Percentiles rank a stretch among this genome's conserved stretches.
Conservation (phyloP, 257 asterid genomes). For the Echium plantagineum region DNA sequence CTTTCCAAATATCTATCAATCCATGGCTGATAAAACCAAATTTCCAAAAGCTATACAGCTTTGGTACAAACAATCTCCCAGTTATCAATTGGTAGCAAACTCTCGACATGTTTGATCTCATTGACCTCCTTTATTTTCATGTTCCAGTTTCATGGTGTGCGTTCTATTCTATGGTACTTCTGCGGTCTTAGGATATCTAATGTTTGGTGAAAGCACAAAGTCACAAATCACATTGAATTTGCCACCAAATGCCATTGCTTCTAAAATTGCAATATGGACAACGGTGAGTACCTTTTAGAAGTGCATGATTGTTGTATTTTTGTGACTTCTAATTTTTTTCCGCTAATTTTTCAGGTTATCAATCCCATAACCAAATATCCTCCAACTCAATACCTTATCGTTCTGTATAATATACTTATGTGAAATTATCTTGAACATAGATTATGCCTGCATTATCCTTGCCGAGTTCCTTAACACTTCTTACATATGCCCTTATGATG, state of each 20-base stretch:
- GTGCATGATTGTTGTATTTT: neutral
- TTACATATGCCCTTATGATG: conserved; percentile 63
- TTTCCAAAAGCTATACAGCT: conserved; percentile 46
- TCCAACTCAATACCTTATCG: conserved; percentile 7
- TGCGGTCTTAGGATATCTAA: conserved; percentile 60
- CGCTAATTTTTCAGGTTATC: conserved; percentile 47
- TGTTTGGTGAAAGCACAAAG: conserved; percentile 60
- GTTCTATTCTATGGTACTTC: conserved; percentile 54
- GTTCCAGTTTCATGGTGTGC: conserved; percentile 55
- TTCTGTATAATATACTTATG: neutral
- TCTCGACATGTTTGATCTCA: neutral
- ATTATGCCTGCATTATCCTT: neutral
- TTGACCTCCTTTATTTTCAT: conserved; percentile 4
- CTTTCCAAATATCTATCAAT: conserved; percentile 83
- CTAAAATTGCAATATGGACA: conserved; percentile 73
- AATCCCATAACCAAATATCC: conserved; percentile 88
- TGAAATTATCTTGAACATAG: too few relatives aligned
- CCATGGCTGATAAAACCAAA: conserved; percentile 82
- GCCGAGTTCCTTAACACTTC: conserved; percentile 37
- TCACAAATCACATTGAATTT: conserved; percentile 75
- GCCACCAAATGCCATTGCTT: conserved; percentile 46
- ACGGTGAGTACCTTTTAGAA: conserved; percentile 33
- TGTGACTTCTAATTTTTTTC: conserved; percentile 3
- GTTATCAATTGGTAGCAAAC: neutral
- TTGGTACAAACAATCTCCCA: conserved; percentile 25